Conservation (phyloP, 768 basidiomycete genomes). For the Dentipellis sp. region DNA sequence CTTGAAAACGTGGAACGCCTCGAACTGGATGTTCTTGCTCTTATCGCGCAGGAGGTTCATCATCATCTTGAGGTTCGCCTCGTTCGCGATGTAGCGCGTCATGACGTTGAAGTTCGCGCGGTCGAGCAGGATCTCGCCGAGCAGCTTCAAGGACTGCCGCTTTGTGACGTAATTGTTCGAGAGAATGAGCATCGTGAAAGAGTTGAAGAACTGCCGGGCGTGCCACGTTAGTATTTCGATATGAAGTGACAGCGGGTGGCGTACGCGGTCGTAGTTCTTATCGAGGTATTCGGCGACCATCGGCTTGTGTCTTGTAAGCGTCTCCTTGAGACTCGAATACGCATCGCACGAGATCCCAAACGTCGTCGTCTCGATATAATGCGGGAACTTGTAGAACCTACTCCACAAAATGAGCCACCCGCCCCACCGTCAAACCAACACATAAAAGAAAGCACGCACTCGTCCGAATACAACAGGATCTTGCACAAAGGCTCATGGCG, state of each 20-base stretch:
- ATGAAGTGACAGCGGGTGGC: slow-evolving; percentile 16
- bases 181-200: slow-evolving; percentile 86
- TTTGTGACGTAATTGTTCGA: slow-evolving; percentile 99
- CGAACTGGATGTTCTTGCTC: slow-evolving; percentile 99
- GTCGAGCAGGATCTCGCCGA: slow-evolving; percentile 96
- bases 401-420: neutral
- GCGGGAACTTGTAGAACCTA: slow-evolving; percentile 94
- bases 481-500: slow-evolving; percentile 86
- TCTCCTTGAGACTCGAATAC: slow-evolving; percentile 96
- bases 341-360: slow-evolving; percentile 99
- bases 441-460: slow-evolving; percentile 48
- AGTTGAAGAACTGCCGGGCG: slow-evolving; percentile 75
- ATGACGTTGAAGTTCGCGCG: slow-evolving; percentile 97
- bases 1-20: slow-evolving; percentile 99
- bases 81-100: slow-evolving; percentile 94
- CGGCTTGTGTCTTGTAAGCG: slow-evolving; percentile 90
- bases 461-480: slow-evolving; percentile 85
- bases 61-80: slow-evolving; percentile 98
- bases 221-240: neutral
- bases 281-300: slow-evolving; percentile 98
- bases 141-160: slow-evolving; percentile 93
- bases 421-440: neutral
- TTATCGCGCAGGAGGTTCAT: slow-evolving; percentile 98
- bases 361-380: slow-evolving; percentile 94
- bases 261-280: slow-evolving; percentile 90